These are phyloP conservation scores for Penicillium cosmopolitanum DNA, from an alignment of 495 filamentous ascomycete species.

Conservation along the genomic window DNA sequence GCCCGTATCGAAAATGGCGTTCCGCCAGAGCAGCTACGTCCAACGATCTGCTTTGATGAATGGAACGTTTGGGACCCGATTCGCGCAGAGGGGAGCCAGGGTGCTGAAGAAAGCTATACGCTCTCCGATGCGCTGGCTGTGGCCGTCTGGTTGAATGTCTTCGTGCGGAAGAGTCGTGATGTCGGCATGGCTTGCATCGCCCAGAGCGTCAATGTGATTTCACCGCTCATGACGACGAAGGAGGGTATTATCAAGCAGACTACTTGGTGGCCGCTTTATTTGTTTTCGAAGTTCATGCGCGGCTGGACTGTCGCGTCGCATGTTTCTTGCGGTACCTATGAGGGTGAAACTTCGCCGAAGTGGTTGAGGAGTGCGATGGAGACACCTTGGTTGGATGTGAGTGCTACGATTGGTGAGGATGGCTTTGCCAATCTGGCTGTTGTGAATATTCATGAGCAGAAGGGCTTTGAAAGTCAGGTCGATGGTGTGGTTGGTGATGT, in stretches of 20 bases:
- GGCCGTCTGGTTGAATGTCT: slow-evolving; percentile 74
- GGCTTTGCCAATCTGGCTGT: slow-evolving; percentile 67
- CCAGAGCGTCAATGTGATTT: slow-evolving; percentile 79
- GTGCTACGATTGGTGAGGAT: slow-evolving; percentile 63
- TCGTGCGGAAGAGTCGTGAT: slow-evolving; percentile 72
- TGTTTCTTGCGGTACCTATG: slow-evolving; percentile 60
- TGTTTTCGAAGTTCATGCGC: slow-evolving; percentile 76
- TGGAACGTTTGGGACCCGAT: slow-evolving; percentile 86
- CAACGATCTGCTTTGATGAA: slow-evolving; percentile 81
- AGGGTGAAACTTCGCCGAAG: slow-evolving; percentile 63
- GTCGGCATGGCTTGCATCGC: slow-evolving; percentile 83
- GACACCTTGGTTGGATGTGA: slow-evolving; percentile 73
- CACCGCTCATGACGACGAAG: slow-evolving; percentile 70
- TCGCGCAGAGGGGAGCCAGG: slow-evolving; percentile 68
- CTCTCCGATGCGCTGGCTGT: slow-evolving; percentile 78
- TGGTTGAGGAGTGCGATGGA: slow-evolving; percentile 68
- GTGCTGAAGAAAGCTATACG: slow-evolving; percentile 73
- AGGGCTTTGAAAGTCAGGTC: slow-evolving; percentile 58
- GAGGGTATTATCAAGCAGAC: slow-evolving; percentile 69
- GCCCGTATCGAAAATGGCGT: slow-evolving; percentile 71
- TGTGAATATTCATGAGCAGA: slow-evolving; percentile 66
- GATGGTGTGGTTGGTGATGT: slow-evolving; percentile 54
- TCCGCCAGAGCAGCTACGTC: slow-evolving; percentile 55
- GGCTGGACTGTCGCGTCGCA: slow-evolving; percentile 67
- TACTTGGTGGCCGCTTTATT: slow-evolving; percentile 75